Evolutionary conservation across 306 rosid genomes (phyloP).

Genomic region (Amphicarpaea edgeworthii): DNA sequence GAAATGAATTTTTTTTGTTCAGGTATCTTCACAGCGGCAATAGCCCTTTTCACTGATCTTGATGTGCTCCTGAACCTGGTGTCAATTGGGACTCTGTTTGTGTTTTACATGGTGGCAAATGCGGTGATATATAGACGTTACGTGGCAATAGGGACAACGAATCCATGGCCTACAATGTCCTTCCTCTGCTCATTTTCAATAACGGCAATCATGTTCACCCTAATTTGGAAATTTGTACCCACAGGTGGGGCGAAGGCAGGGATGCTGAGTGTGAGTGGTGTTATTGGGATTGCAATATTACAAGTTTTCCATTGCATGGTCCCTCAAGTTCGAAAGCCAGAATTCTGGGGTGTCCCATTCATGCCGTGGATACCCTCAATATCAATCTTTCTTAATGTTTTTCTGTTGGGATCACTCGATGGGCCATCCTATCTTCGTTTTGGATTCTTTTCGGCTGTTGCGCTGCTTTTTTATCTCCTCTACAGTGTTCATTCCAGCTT

Average conservation of each 20-base stretch:
- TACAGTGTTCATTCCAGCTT: constrained; percentile 92
- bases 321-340: constrained; percentile 83
- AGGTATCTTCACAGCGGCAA: constrained; percentile 89
- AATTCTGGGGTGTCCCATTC: constrained; percentile 94
- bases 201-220: constrained; percentile 68
- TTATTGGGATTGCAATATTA: constrained; percentile 56
- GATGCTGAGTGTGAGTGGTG: constrained; percentile 60
- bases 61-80: constrained; percentile 78
- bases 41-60: constrained; percentile 86
- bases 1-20: too few relatives aligned
- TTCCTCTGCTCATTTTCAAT: constrained; percentile 75
- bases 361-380: constrained; percentile 96
- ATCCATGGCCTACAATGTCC: constrained; percentile 89
- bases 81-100: constrained; percentile 93
- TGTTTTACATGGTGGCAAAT: constrained; percentile 97
- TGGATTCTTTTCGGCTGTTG: constrained; percentile 70
- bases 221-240: constrained; percentile 72
- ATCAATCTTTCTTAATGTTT: constrained; percentile 81
- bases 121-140: constrained; percentile 90
- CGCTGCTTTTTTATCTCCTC: constrained; percentile 71
- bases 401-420: constrained; percentile 75
- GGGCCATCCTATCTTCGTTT: constrained; percentile 82
- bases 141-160: constrained; percentile 69
- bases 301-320: constrained; percentile 75
- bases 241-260: constrained; percentile 61